These are phyloP conservation scores for Cryoendolithus antarcticus DNA, from an alignment of 2,329 filamentous ascomycete genomes.

Conservation along the genomic window DNA sequence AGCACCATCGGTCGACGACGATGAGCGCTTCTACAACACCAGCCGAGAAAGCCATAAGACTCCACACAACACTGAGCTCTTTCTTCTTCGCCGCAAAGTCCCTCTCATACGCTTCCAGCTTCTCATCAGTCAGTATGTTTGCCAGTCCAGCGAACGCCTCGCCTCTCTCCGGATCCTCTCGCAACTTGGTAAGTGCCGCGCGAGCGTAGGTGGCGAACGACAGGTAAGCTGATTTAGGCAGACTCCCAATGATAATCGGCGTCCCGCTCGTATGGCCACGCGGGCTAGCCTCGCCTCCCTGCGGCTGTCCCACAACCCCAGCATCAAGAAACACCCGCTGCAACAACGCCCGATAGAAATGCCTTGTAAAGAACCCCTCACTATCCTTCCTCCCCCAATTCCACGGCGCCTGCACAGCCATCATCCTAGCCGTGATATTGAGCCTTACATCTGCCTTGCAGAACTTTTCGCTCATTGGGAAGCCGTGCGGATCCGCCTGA, in stretches of 20 bases:
- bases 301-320: constrained; percentile 55
- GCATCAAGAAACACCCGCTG: constrained; percentile 87
- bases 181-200: constrained; percentile 66
- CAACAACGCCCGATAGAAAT: constrained; percentile 82
- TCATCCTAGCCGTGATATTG: constrained; percentile 95
- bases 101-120: constrained; percentile 59
- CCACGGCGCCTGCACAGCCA: constrained; percentile 88
- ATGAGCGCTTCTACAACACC: constrained; percentile 81
- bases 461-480: constrained; percentile 74
- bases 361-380: constrained; percentile 77
- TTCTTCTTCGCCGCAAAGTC: constrained; percentile 56
- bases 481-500: constrained; percentile 79
- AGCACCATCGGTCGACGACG: constrained; percentile 81
- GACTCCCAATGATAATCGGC: constrained; percentile 74
- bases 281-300: constrained; percentile 20
- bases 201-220: constrained; percentile 67
- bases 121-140: constrained; percentile 57
- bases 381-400: constrained; percentile 83
- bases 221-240: constrained; percentile 67
- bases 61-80: constrained; percentile 81
- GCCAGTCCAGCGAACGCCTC: constrained; percentile 52
- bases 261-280: constrained; percentile 35
- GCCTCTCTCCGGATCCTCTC: constrained; percentile 46
- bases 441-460: constrained; percentile 51
- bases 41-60: constrained; percentile 90